A percentile compares a stretch with the other conserved stretches of the same genome.
Evolutionary conservation across 176 grass and related monocot species (phyloP).

Genomic region (Metroxylon sagu): DNA sequence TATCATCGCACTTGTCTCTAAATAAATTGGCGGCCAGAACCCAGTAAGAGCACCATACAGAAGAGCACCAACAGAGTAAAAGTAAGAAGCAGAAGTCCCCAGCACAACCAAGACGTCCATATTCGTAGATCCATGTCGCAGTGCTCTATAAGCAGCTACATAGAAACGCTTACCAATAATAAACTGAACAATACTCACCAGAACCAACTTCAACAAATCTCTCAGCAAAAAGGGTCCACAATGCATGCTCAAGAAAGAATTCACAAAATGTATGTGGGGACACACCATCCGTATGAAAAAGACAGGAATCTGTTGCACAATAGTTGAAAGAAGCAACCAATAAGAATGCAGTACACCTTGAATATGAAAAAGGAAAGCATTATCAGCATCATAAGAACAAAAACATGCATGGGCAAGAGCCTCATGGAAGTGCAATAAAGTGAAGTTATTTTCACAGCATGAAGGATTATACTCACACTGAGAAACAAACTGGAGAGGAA

Average conservation of each 20-base stretch:
- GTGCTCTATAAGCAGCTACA: slow-evolving; percentile 24
- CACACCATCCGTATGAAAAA: slow-evolving; percentile 89
- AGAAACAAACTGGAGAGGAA: slow-evolving; percentile 74
- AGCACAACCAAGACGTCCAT: slow-evolving; percentile 97
- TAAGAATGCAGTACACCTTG: slow-evolving; percentile 1
- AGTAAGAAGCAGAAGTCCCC: slow-evolving; percentile 83
- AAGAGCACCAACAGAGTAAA: slow-evolving; percentile 79
- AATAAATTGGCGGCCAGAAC: slow-evolving; percentile 71
- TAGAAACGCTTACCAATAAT: slow-evolving; percentile 19
- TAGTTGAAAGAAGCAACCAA: slow-evolving; percentile 17
- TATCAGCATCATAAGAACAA: background rate
- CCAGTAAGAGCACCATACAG: slow-evolving; percentile 65
- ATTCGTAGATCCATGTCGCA: slow-evolving; percentile 77
- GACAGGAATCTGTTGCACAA: slow-evolving; percentile 70
- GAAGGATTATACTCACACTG: slow-evolving; percentile 57
- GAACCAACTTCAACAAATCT: slow-evolving; percentile 77
- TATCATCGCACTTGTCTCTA: slow-evolving; percentile 99
- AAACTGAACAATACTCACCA: slow-evolving; percentile 58
- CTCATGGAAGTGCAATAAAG: background rate
- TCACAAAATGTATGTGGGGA: slow-evolving; percentile 62
- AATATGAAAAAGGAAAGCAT: background rate
- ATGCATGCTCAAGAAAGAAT: slow-evolving; percentile 48
- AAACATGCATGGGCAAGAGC: background rate
- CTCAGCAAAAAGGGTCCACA: slow-evolving; percentile 74
- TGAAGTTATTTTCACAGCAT: background rate